phyloP scores from a whole-genome alignment of 305 asterid species.

The Fraxinus paxiana region DNA sequence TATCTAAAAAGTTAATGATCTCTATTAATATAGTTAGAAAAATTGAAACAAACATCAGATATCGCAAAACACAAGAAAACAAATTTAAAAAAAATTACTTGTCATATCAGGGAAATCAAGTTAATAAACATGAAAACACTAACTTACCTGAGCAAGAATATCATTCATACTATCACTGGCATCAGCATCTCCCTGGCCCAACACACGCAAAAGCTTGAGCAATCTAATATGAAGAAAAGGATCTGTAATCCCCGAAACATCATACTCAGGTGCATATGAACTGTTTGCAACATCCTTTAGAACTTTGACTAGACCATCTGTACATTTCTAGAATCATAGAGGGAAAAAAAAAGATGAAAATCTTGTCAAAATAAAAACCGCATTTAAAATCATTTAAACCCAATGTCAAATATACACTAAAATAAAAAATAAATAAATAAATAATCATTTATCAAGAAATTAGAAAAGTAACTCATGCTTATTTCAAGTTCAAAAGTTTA shows the following conservation, averaged over 20 bases:
- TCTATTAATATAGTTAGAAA: not conserved
- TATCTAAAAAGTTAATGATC: not conserved
- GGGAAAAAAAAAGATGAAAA: slow-evolving; percentile 12
- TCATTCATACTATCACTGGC: slow-evolving; percentile 96
- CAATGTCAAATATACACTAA: not conserved
- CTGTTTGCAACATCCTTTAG: slow-evolving; percentile 91
- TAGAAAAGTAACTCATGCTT: not conserved
- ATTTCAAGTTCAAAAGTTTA: not conserved
- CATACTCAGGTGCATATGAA: slow-evolving; percentile 94
- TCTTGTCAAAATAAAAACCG: not conserved
- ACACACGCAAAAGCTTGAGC: slow-evolving; percentile 69
- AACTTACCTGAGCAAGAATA: slow-evolving; percentile 89
- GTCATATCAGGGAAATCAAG: slow-evolving; percentile 7
- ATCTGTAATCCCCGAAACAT: slow-evolving; percentile 85
- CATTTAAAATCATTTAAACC: not conserved
- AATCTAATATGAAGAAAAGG: slow-evolving; percentile 88
- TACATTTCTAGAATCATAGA: slow-evolving; percentile 70
- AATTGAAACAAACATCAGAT: not conserved
- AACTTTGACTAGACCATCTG: slow-evolving; percentile 83
- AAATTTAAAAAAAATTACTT: not conserved
- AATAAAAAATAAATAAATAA: not conserved
- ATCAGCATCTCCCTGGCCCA: slow-evolving; percentile 91
- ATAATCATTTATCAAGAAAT: not conserved
- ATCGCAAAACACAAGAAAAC: not conserved
- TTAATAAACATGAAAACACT: slow-evolving; percentile 9